Evolutionary conservation across 2,329 filamentous ascomycete genomes (phyloP).

Genomic region (Ophiostoma australiae): DNA sequence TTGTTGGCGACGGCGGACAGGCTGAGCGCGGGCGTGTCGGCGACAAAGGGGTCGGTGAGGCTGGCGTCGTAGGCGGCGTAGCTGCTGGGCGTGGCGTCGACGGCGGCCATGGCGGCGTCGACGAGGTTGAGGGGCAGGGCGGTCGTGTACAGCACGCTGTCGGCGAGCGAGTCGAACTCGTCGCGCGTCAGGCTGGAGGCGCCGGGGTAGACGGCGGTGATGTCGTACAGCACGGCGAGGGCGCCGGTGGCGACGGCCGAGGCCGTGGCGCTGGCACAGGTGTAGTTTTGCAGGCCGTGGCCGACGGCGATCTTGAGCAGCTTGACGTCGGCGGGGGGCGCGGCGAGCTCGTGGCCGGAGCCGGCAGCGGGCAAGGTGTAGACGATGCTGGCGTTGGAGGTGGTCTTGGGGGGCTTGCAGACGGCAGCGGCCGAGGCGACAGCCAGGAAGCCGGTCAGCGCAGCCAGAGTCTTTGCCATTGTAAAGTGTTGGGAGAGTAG

Average conservation of each 20-base stretch:
- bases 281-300: conserved; percentile 66
- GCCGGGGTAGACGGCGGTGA: conserved; percentile 48
- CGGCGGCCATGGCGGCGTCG: conserved; percentile 31
- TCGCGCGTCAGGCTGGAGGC: conserved; percentile 37
- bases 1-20: conserved; percentile 16
- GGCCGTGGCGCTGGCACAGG: conserved; percentile 42
- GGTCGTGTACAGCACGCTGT: conserved; percentile 38
- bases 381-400: background rate
- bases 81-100: conserved; percentile 27
- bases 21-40: conserved; percentile 32
- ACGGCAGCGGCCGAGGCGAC: background rate
- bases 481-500: background rate
- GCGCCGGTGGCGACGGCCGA: conserved; percentile 44
- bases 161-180: conserved; percentile 41
- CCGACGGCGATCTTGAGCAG: conserved; percentile 56
- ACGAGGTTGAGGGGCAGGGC: conserved; percentile 47
- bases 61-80: conserved; percentile 40
- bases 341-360: conserved; percentile 39
- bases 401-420: background rate
- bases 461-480: background rate
- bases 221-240: conserved; percentile 57
- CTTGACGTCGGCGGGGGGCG: conserved; percentile 37
- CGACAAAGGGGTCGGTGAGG: conserved; percentile 43
- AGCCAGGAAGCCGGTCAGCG: background rate
- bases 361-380: background rate